Evolutionary conservation across 768 basidiomycete species (phyloP), one percentile per base, ranked within the genome.

Genomic region (Trametes elegans): DNA sequence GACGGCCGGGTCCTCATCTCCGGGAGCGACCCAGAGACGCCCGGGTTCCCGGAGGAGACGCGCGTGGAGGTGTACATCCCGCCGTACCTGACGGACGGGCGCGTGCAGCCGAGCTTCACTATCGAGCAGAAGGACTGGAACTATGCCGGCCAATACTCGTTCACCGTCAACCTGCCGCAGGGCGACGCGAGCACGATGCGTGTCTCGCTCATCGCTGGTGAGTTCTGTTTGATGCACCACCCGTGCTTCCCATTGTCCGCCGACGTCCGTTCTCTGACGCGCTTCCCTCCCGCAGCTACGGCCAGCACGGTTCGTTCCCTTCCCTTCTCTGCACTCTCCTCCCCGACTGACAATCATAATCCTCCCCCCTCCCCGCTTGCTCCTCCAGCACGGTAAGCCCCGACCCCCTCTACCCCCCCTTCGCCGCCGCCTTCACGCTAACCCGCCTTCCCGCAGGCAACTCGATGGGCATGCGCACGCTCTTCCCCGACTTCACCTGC

Each of bases 51-150:
- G 0, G 84, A 93, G 59, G 90, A 95, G 66, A 86, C 90, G 70
- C 80, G 92, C 11, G 79, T 79, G 59, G 78, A 88, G 67, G 84
- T 87, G 24, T 97, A 96, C 72, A 80, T 89, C 62, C 96, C 96
- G 6, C 90, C 89, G 14, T 98, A 96, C 70, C 79, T 92, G 56
- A 83, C 72, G 58, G 70, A 79, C 58, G 87, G 87, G 9, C 71
- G 77, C 57, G 67, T 59, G 5, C 87, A 86, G 53, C 93, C 88
- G 0, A 73, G 69, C 38, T 87, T 83, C 66, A 82, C 75, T 19
- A 74, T 88, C 39, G 60, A 75, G 0, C 66, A 74, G 53, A 80
- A 75, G 10, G 88, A 92, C 64, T 90, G 88, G 87, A 68, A 62
- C 0, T 82, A 85, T 26, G 76, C 80, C 0, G 76, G 77, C 10